Conservation (phyloP, 768 basidiomycete species). For the Hemileccinum impolitum region DNA sequence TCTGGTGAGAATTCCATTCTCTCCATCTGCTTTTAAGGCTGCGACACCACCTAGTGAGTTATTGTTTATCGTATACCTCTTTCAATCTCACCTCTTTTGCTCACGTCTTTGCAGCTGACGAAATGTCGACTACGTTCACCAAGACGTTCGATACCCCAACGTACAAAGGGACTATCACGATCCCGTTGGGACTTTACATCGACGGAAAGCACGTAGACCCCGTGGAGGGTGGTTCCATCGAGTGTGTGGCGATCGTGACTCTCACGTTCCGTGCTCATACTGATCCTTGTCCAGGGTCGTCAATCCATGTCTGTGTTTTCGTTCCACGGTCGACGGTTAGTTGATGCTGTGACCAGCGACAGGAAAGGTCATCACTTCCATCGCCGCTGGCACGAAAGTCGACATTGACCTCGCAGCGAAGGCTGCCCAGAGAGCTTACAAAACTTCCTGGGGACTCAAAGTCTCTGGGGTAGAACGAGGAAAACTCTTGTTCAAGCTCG, state of each 20-base stretch:
- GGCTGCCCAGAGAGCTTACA: too few species aligned
- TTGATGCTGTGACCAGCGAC: too few species aligned
- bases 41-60: background rate
- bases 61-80: background rate
- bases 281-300: slow-evolving; percentile 40
- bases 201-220: slow-evolving; percentile 50
- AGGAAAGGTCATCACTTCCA: too few species aligned
- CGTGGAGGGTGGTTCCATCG: slow-evolving; percentile 51
- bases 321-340: background rate
- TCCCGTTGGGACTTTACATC: slow-evolving; percentile 71
- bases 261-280: background rate
- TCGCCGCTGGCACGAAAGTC: too few species aligned
- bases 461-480: too few species aligned
- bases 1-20: background rate
- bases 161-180: slow-evolving; percentile 54
- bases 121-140: slow-evolving; percentile 39
- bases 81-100: background rate
- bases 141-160: slow-evolving; percentile 51
- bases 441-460: too few species aligned
- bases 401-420: too few species aligned
- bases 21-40: background rate
- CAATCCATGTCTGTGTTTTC: slow-evolving; percentile 44
- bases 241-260: slow-evolving; percentile 40
- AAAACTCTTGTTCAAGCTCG: too few species aligned
- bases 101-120: background rate